Conservation (phyloP, 2,329 filamentous ascomycete genomes). For the Aspergillus clavatus region DNA sequence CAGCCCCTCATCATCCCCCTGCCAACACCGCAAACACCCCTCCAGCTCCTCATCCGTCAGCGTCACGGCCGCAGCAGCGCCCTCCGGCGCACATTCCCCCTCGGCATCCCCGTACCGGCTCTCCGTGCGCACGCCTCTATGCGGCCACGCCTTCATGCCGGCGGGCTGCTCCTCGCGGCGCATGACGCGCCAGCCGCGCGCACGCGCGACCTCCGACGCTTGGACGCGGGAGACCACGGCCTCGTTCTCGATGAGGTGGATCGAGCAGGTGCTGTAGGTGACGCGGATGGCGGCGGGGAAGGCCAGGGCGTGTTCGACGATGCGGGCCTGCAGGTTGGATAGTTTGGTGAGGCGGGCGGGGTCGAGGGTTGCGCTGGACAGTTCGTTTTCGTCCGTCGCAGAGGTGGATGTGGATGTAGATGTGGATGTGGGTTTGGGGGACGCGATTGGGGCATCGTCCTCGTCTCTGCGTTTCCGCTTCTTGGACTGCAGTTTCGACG, state of each 20-base stretch:
- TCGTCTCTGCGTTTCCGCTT: conserved; percentile 41
- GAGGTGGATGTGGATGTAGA: conserved; percentile 14
- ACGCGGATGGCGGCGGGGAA: conserved; percentile 73
- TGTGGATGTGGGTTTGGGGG: conserved; percentile 3
- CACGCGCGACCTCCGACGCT: conserved; percentile 59
- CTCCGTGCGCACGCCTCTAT: conserved; percentile 55
- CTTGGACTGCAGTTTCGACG: conserved; percentile 25
- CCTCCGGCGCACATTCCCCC: conserved; percentile 1
- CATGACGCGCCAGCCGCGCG: conserved; percentile 73
- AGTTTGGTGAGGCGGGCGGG: conserved; percentile 65
- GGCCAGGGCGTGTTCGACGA: conserved; percentile 76
- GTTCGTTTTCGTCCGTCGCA: conserved; percentile 35
- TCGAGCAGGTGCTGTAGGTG: conserved; percentile 90
- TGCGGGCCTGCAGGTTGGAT: conserved; percentile 72
- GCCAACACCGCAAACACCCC: conserved; percentile 75
- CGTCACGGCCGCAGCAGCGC: conserved; percentile 17
- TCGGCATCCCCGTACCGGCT: conserved; percentile 4
- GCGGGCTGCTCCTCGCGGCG: conserved; percentile 65
- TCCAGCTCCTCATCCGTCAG: conserved; percentile 53
- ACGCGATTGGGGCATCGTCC: conserved; percentile 10
- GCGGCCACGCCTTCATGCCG: conserved; percentile 71
- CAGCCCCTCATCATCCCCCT: conserved; percentile 73
- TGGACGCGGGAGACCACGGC: conserved; percentile 71
- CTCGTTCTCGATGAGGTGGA: conserved; percentile 86
- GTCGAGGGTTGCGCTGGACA: conserved; percentile 42